Evolutionary conservation across 495 filamentous ascomycete genomes (phyloP), one percentile per base, ranked within the genome.

Genomic region (Achaetomiella virescens): DNA sequence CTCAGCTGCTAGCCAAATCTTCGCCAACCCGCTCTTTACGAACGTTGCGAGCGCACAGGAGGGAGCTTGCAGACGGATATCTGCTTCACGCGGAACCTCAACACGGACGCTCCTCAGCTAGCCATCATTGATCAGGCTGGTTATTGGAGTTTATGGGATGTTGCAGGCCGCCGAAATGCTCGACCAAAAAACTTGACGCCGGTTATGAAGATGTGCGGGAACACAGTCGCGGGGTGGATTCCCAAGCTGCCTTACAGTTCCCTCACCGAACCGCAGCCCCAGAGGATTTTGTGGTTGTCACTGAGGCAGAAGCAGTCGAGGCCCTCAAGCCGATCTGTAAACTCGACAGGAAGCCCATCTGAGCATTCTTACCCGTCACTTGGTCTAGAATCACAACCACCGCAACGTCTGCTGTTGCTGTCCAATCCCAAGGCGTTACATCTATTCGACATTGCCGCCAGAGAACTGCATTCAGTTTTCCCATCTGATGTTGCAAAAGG

Each of bases 81-180:
- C 8, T 69, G 84, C 10, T 95, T 95, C 64, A 91, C 88, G 60
- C 86, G 88, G n/a, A 84, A 81, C 74, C 79, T 83, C 61, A 72
- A 78, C 12, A 41, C 20, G 18, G 44, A 57, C 15, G n/a, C 61
- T 2, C 70, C 70, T 12, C 85, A 88, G 65, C 70, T 96, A 46
- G 88, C 76, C 10, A 77, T 93, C 21, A 75, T 95, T 21, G 90
- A 95, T 63, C 77, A 81, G 38, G 62, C 68, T 42, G 91, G 90
- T 0, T 72, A 75, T 31, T 96, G 91, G 91, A 84, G 72, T 60
- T 66, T 95, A 4, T 95, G 86, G 84, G 80, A 90, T 54, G 69
- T 95, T 20, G 50, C 24, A 11, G 65, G 58, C 11, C 52, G 52
- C n/a, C 51, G 57, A 42, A 35, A 54, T 35, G 70, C 72, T 12